These are phyloP conservation scores for Sporothrix pseudoabietina DNA, from an alignment of 2,329 filamentous ascomycete genomes.

Conservation along the genomic window DNA sequence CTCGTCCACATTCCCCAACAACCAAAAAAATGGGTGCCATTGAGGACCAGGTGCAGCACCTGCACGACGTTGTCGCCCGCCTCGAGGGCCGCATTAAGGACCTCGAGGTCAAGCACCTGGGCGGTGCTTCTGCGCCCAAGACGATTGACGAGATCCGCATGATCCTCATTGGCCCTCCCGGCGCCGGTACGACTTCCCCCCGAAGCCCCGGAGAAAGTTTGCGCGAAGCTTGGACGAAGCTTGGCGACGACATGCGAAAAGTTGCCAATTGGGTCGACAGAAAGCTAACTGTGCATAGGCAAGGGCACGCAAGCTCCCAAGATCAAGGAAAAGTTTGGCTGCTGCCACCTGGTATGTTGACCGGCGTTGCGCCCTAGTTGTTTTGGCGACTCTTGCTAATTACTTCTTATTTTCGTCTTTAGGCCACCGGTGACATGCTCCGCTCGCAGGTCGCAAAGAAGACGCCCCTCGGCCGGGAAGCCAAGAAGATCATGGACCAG, in stretches of 20 bases:
- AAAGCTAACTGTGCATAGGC: conserved; percentile 56
- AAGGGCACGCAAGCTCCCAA: conserved; percentile 98
- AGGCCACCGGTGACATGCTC: conserved; percentile 99
- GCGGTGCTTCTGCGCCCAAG: conserved; percentile 50
- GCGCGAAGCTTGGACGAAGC: conserved; percentile 11
- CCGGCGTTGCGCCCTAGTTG: conserved; percentile 28
- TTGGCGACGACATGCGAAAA: conserved; percentile 1
- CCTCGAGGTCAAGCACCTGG: conserved; percentile 73
- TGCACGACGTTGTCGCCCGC: conserved; percentile 80
- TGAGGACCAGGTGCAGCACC: conserved; percentile 79
- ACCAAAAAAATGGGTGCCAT: conserved; percentile 72
- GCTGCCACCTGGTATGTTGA: conserved; percentile 84
- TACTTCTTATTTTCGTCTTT: conserved; percentile 17
- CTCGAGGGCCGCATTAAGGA: conserved; percentile 85
- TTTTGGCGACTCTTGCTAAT: too few relatives aligned
- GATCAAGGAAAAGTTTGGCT: conserved; percentile 97
- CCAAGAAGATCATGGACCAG: conserved; percentile 99
- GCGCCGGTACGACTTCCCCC: conserved; percentile 74
- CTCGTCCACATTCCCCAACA: conserved; percentile 35
- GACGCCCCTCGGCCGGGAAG: conserved; percentile 89
- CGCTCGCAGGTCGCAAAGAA: conserved; percentile 98
- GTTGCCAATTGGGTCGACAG: conserved; percentile 28
- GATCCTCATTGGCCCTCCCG: conserved; percentile 96
- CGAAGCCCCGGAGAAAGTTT: neutral
- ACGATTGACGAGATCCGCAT: conserved; percentile 77